These are phyloP conservation scores for Tolypocladium tundrense DNA, from an alignment of 2,329 filamentous ascomycete genomes.

Conservation along the genomic window DNA sequence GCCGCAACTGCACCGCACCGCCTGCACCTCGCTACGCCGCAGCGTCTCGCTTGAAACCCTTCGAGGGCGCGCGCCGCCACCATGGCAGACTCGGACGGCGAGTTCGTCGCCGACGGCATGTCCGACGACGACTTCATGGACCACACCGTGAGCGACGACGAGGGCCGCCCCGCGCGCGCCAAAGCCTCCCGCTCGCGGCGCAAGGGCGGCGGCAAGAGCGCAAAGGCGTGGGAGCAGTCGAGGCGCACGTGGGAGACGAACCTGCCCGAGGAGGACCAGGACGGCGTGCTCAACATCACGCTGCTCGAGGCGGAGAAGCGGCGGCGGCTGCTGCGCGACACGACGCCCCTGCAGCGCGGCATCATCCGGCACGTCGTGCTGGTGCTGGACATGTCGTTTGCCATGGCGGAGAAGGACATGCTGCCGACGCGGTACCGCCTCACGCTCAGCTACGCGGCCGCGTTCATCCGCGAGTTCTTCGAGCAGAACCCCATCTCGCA, in stretches of 20 bases:
- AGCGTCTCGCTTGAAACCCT: not conserved
- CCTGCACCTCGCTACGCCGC: not conserved
- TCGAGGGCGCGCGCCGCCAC: conserved; percentile 1
- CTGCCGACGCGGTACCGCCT: conserved; percentile 79
- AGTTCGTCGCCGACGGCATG: conserved; percentile 52
- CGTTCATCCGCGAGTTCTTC: conserved; percentile 91
- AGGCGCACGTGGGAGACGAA: conserved; percentile 63
- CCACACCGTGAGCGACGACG: conserved; percentile 32
- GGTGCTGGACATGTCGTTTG: conserved; percentile 82
- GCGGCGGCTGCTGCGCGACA: conserved; percentile 74
- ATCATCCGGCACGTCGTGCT: conserved; percentile 96
- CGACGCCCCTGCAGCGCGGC: conserved; percentile 86
- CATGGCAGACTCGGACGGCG: conserved; percentile 67
- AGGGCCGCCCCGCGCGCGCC: conserved; percentile 5
- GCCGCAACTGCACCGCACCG: not conserved
- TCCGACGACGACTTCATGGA: conserved; percentile 55
- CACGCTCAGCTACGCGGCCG: conserved; percentile 69
- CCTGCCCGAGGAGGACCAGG: conserved; percentile 57
- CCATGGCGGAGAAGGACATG: conserved; percentile 93
- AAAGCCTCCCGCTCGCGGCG: conserved; percentile 10
- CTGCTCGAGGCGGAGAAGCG: conserved; percentile 77
- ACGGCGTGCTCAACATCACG: conserved; percentile 69
- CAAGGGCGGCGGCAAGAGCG: conserved; percentile 26
- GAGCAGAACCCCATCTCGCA: conserved; percentile 98
- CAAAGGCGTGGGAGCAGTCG: conserved; percentile 56